Evolutionary conservation across 345 rosid genomes (phyloP).

Genomic region (Citrus inodora): DNA sequence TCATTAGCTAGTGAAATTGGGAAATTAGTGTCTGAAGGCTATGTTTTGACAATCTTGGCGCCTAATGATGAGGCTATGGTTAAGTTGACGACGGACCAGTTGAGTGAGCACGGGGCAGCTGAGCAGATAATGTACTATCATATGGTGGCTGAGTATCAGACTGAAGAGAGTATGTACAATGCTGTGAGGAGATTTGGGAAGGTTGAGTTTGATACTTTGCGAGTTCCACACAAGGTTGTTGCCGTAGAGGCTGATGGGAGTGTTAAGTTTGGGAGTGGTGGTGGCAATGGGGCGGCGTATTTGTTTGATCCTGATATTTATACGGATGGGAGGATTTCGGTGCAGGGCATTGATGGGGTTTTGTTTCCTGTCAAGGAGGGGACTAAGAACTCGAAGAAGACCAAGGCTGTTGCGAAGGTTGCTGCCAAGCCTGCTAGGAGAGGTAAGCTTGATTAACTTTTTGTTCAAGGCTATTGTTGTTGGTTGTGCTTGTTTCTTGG

Average conservation of each 20-base stretch:
- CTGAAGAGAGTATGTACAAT: conserved; percentile 62
- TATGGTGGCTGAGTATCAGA: conserved; percentile 53
- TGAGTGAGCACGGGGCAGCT: conserved; percentile 54
- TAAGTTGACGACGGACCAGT: conserved; percentile 47
- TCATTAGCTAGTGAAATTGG: conserved; percentile 56
- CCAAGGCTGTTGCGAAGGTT: conserved; percentile 20
- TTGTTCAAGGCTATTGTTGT: background rate
- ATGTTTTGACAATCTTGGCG: conserved; percentile 52
- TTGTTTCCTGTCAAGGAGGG: conserved; percentile 36
- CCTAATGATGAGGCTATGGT: conserved; percentile 64
- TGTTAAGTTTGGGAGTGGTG: conserved; percentile 45
- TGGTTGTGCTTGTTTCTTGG: background rate
- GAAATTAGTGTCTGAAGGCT: conserved; percentile 48
- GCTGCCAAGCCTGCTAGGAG: conserved; percentile 33
- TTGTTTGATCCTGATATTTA: conserved; percentile 55
- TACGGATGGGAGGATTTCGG: conserved; percentile 50
- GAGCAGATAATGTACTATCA: conserved; percentile 58
- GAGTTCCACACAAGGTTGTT: conserved; percentile 48
- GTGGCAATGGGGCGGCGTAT: conserved; percentile 38
- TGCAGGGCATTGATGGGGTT: conserved; percentile 53
- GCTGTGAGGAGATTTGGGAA: conserved; percentile 52
- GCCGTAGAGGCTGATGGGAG: conserved; percentile 58
- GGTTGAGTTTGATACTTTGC: conserved; percentile 39
- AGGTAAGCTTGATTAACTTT: conserved; percentile 29
- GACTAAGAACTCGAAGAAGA: background rate